Conservation (phyloP, 1,139 yeast species). For the Blastobotrys apis region DNA sequence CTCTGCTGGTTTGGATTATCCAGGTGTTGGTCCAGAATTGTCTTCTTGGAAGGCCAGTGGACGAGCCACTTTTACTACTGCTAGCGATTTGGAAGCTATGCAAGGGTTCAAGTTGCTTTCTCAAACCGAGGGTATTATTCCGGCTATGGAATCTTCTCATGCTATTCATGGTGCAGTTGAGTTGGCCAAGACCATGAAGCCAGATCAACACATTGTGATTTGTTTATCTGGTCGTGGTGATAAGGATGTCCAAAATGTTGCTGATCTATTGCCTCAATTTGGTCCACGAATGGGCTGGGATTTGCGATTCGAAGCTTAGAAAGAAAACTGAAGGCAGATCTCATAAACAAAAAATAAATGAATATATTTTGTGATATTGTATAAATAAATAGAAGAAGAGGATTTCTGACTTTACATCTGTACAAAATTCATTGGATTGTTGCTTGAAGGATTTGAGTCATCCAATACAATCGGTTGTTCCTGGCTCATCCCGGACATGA, state of each 20-base stretch:
- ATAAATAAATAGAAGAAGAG: background rate
- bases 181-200: constrained; percentile 76
- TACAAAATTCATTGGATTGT: constrained; percentile 9
- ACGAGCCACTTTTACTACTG: constrained; percentile 86
- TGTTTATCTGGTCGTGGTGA: constrained; percentile 98
- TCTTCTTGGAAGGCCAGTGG: constrained; percentile 94
- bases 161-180: constrained; percentile 89
- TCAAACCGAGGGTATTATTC: constrained; percentile 95
- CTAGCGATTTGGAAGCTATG: constrained; percentile 90
- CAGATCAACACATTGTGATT: constrained; percentile 77
- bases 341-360: background rate
- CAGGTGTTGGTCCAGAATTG: constrained; percentile 98
- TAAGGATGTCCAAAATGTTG: constrained; percentile 96
- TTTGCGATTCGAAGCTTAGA: constrained; percentile 58
- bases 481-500: constrained; percentile 14
- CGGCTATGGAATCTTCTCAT: constrained; percentile 96
- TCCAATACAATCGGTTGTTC: constrained; percentile 12
- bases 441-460: no score
- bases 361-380: background rate
- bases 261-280: constrained; percentile 81
- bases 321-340: background rate
- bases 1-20: constrained; percentile 97
- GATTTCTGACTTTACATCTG: constrained; percentile 4
- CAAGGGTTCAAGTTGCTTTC: constrained; percentile 83
- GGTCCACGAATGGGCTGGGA: constrained; percentile 97